Percentiles rank a stretch among this genome's conserved stretches.
phyloP scores from a whole-genome alignment of 805 yeast species.

The Priceomyces haplophilus region DNA sequence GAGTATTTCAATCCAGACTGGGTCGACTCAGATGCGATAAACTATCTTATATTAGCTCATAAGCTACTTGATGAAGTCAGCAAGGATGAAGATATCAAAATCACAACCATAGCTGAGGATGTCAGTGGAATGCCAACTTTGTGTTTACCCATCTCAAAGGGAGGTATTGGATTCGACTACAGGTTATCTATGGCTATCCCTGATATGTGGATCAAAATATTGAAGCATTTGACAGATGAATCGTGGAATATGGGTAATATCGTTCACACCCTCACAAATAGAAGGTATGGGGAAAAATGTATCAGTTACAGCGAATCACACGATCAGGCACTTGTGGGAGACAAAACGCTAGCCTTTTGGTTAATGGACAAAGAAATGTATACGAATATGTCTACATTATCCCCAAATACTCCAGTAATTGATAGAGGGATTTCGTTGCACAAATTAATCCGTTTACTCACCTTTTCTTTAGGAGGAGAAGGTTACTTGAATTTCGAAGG shows the following conservation, averaged over 20 bases:
- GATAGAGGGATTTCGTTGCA: conserved; percentile 91
- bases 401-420: conserved; percentile 70
- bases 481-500: conserved; percentile 96
- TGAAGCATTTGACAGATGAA: conserved; percentile 81
- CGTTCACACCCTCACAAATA: conserved; percentile 76
- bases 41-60: conserved; percentile 90
- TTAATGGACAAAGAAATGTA: conserved; percentile 98
- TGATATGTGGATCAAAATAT: conserved; percentile 96
- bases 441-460: conserved; percentile 82
- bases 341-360: conserved; percentile 96
- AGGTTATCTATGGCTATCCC: conserved; percentile 96
- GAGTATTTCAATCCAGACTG: conserved; percentile 78
- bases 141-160: conserved; percentile 66
- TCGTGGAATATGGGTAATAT: conserved; percentile 88
- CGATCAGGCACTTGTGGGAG: conserved; percentile 97
- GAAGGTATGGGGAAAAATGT: conserved; percentile 85
- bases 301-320: conserved; percentile 93
- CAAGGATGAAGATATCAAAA: conserved; percentile 33
- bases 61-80: conserved; percentile 59
- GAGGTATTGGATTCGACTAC: conserved; percentile 94
- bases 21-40: conserved; percentile 85
- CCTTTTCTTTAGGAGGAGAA: conserved; percentile 94
- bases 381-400: conserved; percentile 81
- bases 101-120: conserved; percentile 89
- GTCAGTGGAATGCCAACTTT: conserved; percentile 97